Evolutionary conservation across 2,329 filamentous ascomycete genomes (phyloP).

Genomic region (Pyricularia grisea): DNA sequence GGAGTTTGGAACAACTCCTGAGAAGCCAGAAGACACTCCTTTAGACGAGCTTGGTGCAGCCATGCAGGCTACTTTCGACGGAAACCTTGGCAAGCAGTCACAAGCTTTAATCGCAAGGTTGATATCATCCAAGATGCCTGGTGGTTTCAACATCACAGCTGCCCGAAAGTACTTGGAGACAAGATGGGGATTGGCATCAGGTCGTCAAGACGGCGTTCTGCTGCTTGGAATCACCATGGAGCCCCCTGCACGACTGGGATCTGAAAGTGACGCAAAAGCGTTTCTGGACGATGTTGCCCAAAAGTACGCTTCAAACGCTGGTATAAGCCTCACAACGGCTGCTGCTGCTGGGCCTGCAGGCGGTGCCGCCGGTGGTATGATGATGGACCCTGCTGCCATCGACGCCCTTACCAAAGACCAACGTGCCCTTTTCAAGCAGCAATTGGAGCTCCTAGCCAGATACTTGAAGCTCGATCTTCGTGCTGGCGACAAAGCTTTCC

Average conservation of each 20-base stretch:
- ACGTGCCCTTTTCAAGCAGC: conserved; percentile 92
- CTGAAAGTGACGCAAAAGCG: conserved; percentile 82
- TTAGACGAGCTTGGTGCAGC: conserved; percentile 89
- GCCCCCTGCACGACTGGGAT: conserved; percentile 76
- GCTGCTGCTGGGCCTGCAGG: conserved; percentile 64
- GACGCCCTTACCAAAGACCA: conserved; percentile 97
- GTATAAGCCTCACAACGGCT: conserved; percentile 73
- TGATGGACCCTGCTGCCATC: conserved; percentile 98
- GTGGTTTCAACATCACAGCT: conserved; percentile 96
- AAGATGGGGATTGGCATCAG: conserved; percentile 78
- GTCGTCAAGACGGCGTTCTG: conserved; percentile 84
- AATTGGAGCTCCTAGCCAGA: conserved; percentile 86
- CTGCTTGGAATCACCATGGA: conserved; percentile 89
- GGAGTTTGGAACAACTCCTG: conserved; percentile 94
- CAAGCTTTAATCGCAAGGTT: conserved; percentile 86
- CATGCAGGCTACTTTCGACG: conserved; percentile 98
- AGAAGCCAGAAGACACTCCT: conserved; percentile 96
- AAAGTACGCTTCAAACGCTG: conserved; percentile 78
- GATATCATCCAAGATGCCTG: conserved; percentile 98
- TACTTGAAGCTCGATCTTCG: conserved; percentile 97
- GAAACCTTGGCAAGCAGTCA: conserved; percentile 94
- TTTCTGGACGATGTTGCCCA: conserved; percentile 84
- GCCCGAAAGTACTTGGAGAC: conserved; percentile 93
- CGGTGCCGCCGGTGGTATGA: conserved; percentile 75
- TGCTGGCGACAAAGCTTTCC: conserved; percentile 88